phyloP scores from a whole-genome alignment of 2,329 filamentous ascomycete species.

The Xylaria sp. region DNA sequence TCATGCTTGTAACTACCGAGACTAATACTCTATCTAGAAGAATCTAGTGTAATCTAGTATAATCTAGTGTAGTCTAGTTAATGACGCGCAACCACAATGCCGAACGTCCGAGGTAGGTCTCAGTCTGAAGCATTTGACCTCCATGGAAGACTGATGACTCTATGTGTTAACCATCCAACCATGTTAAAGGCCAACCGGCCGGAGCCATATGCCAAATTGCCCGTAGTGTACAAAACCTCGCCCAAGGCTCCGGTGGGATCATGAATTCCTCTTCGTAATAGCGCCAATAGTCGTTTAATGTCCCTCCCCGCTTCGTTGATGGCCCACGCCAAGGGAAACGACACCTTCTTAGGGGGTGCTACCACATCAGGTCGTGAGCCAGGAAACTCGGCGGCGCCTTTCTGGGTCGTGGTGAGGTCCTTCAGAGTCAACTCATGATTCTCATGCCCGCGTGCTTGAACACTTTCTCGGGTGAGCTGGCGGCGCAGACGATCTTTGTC shows the following conservation, averaged over 20 bases:
- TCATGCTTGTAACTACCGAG: background rate
- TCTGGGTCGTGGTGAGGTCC: constrained; percentile 42
- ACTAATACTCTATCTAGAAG: background rate
- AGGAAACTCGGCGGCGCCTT: constrained; percentile 45
- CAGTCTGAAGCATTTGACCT: background rate
- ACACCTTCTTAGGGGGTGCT: constrained; percentile 43
- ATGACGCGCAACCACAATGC: background rate
- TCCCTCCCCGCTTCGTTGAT: constrained; percentile 38
- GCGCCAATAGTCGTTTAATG: constrained; percentile 31
- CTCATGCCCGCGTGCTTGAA: constrained; percentile 46
- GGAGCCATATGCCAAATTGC: constrained; percentile 32
- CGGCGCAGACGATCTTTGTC: constrained; percentile 41
- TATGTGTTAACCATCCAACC: constrained; percentile 33
- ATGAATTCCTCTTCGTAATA: constrained; percentile 31
- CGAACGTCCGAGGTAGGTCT: background rate
- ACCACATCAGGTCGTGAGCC: constrained; percentile 44
- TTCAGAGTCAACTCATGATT: constrained; percentile 45
- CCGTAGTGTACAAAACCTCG: constrained; percentile 30
- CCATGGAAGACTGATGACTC: constrained; percentile 18
- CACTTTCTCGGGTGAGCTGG: constrained; percentile 47
- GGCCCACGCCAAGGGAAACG: constrained; percentile 43
- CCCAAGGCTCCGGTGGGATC: constrained; percentile 34
- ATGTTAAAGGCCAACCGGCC: constrained; percentile 25
- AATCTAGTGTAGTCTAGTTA: background rate
- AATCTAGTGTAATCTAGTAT: background rate